Evolutionary conservation across 164 flowering plant genomes (phyloP).

Genomic region (Cinnamomum chago): DNA sequence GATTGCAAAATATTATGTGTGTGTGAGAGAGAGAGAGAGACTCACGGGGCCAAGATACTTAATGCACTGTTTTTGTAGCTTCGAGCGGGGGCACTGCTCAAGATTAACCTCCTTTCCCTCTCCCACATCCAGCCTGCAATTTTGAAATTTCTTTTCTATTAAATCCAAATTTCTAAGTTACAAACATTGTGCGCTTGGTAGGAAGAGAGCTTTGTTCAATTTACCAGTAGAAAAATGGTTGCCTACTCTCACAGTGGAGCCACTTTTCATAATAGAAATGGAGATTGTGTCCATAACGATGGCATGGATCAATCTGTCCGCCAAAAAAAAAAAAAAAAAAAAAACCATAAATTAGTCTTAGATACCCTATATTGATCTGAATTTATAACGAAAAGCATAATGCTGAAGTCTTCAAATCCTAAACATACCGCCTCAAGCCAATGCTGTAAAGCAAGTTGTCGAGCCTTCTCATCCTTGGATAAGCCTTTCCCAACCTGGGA

Average conservation of each 20-base stretch:
- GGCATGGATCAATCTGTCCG: constrained; percentile 88
- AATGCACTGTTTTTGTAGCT: constrained; percentile 90
- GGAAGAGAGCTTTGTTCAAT: not conserved
- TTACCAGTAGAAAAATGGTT: constrained; percentile 97
- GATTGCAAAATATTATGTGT: no score
- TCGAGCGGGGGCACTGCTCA: constrained; percentile 65
- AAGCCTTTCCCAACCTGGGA: constrained; percentile 91
- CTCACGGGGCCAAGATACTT: constrained; percentile 92
- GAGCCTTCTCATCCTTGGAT: constrained; percentile 83
- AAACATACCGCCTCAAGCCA: constrained; percentile 97
- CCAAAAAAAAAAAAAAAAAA: no score
- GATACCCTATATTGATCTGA: constrained; percentile 2
- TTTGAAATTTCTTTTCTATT: not conserved
- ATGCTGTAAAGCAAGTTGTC: constrained; percentile 88
- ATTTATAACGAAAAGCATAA: not conserved
- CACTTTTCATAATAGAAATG: constrained; percentile 76
- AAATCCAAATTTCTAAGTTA: not conserved
- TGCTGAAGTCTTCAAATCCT: not conserved
- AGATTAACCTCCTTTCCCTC: constrained; percentile 78
- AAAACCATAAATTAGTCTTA: not conserved
- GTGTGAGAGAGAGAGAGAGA: not conserved
- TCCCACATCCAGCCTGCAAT: constrained; percentile 80
- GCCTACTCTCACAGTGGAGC: constrained; percentile 78
- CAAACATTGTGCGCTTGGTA: not conserved
- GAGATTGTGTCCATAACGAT: constrained; percentile 95